These are phyloP conservation scores for Inga oerstediana DNA, from an alignment of 306 rosid species.

Conservation along the genomic window DNA sequence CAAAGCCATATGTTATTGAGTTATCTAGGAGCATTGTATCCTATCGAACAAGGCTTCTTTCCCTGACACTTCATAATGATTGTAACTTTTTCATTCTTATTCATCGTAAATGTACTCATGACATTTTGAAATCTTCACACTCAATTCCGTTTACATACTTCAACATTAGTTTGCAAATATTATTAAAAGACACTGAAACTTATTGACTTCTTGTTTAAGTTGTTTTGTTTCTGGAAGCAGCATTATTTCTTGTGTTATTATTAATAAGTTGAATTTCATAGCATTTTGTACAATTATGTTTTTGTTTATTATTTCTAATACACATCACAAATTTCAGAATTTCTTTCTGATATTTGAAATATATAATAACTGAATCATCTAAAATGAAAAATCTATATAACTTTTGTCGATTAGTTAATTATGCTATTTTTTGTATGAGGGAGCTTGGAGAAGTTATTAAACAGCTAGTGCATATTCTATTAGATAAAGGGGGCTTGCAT, in stretches of 20 bases:
- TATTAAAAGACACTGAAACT: background rate
- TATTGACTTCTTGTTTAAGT: background rate
- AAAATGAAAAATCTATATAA: background rate
- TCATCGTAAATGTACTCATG: background rate
- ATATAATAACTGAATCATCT: background rate
- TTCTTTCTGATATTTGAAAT: background rate
- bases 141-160: background rate
- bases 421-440: background rate
- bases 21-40: background rate
- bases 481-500: background rate
- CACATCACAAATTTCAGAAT: background rate
- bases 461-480: background rate
- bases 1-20: slow-evolving; percentile 20
- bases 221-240: background rate
- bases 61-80: background rate
- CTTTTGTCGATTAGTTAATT: background rate
- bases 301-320: background rate
- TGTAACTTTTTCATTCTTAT: background rate
- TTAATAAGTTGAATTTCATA: background rate
- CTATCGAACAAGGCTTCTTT: background rate
- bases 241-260: background rate
- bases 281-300: background rate
- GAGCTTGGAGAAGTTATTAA: background rate
- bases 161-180: background rate
- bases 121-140: background rate